Conservation (phyloP, 1,284 basidiomycete genomes). For the Ustilago curta region DNA sequence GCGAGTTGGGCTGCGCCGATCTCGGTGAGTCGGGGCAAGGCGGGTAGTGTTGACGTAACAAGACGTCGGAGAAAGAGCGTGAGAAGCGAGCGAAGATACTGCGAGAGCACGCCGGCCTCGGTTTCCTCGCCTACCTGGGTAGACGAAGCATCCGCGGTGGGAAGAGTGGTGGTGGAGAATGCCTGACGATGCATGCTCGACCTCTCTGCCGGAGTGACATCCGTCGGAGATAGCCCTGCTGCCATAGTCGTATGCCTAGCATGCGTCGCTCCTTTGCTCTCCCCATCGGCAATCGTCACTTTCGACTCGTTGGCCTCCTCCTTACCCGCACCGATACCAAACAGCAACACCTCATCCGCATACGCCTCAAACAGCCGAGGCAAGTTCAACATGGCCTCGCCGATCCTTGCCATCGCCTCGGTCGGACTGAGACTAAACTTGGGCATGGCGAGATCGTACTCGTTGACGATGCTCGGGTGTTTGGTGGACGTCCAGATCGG, state of each 20-base stretch:
- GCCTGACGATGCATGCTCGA: slow-evolving; percentile 44
- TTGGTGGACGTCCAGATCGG: slow-evolving; percentile 75
- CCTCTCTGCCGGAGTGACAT: slow-evolving; percentile 9
- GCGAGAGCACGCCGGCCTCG: slow-evolving; percentile 75
- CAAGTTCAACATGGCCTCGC: slow-evolving; percentile 91
- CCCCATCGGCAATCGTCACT: slow-evolving; percentile 72
- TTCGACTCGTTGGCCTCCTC: slow-evolving; percentile 67
- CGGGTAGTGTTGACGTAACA: slow-evolving; percentile 67
- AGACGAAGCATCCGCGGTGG: slow-evolving; percentile 51
- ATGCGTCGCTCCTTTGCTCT: neutral
- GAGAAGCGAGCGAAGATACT: slow-evolving; percentile 80
- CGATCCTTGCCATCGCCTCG: slow-evolving; percentile 85
- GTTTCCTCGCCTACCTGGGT: slow-evolving; percentile 49
- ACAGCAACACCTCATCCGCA: slow-evolving; percentile 86
- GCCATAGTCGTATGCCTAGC: slow-evolving; percentile 21
- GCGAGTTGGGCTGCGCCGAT: slow-evolving; percentile 85
- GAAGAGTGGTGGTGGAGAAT: slow-evolving; percentile 36
- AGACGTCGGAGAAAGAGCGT: slow-evolving; percentile 75
- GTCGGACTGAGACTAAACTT: slow-evolving; percentile 92
- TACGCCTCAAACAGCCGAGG: slow-evolving; percentile 94
- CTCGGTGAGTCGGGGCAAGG: slow-evolving; percentile 74
- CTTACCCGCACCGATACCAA: slow-evolving; percentile 69
- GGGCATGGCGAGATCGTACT: slow-evolving; percentile 83
- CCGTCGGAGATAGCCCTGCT: neutral
- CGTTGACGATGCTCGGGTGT: slow-evolving; percentile 48